Evolutionary conservation across 148 eudicot genomes (phyloP), one percentile per base, ranked within the genome.

Genomic region (Limonium bicolor): DNA sequence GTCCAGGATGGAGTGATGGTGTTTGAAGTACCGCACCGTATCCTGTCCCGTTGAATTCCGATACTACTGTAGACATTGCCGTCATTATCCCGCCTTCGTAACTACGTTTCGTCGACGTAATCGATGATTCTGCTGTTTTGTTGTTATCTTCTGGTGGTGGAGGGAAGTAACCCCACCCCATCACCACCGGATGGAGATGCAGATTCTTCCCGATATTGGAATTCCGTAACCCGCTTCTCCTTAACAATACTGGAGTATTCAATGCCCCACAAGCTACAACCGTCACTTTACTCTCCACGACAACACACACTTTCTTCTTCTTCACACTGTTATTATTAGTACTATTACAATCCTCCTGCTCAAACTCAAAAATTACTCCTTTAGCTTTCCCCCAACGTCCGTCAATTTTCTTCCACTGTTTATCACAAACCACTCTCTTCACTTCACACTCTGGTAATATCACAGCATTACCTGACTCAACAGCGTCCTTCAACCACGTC

Each of bases 131-230:
- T n/a, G n/a, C n/a, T n/a, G n/a, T n/a, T 29, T 41, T 0, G 32
- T 15, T 8, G n/a, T n/a, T n/a, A n/a, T n/a, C n/a, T n/a, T n/a
- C n/a, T n/a, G n/a, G n/a, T n/a, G n/a, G n/a, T n/a, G 74, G 73
- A 0, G 94, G 87, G 27, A 84, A 76, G 30, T 73, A 55, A 0
- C 94, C 94, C 94, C 94, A 84, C 0, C 65, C 88, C 77, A 84
- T 63, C 13, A 63, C 55, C 21, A 75, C 88, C 0, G 94, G 94
- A 41, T 84, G 94, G 29, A 84, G 53, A 31, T 76, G 94, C 12
- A 84, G 46, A 27, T 84, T 63, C 38, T 48, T 63, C 0, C 94
- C 94, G 0, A 84, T 79, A 20, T 68, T 76, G 0, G 51, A 60
- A 40, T 84, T 84, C 54, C 59, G 79, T 20, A 84, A 53, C 2